These are phyloP conservation scores for Malassezia japonica DNA, from an alignment of 1,284 basidiomycete genomes.

Conservation along the genomic window DNA sequence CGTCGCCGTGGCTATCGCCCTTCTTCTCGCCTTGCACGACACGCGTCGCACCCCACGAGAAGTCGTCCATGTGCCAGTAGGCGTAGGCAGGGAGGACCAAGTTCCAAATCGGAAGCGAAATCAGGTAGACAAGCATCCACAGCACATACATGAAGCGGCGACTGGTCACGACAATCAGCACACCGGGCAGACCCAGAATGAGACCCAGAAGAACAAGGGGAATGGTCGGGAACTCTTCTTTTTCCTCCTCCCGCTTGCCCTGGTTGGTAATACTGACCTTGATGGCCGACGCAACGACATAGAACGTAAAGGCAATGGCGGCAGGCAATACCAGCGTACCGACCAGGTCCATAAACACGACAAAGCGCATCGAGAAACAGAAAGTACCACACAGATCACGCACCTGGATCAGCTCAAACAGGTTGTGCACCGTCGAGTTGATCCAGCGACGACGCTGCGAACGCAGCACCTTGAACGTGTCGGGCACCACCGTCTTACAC, in stretches of 20 bases:
- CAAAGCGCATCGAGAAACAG: constrained; percentile 52
- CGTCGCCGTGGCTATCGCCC: constrained; percentile 32
- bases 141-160: constrained; percentile 50
- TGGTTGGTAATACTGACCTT: constrained; percentile 17
- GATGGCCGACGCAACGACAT: constrained; percentile 46
- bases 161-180: constrained; percentile 51
- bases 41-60: constrained; percentile 50
- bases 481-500: constrained; percentile 52
- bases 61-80: constrained; percentile 51
- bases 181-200: constrained; percentile 51
- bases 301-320: constrained; percentile 51
- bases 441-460: constrained; percentile 52
- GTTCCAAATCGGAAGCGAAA: constrained; percentile 52
- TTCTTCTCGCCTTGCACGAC: constrained; percentile 47
- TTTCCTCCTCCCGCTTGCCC: neutral
- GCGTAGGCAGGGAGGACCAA: constrained; percentile 48
- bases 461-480: constrained; percentile 51
- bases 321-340: constrained; percentile 52
- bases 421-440: constrained; percentile 52
- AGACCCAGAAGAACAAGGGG: constrained; percentile 48
- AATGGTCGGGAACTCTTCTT: constrained; percentile 28
- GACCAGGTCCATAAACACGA: constrained; percentile 51
- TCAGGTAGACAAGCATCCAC: constrained; percentile 51
- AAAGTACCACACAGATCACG: constrained; percentile 52
- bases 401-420: constrained; percentile 51